These are phyloP conservation scores for Penicillium desertorum DNA, from an alignment of 495 filamentous ascomycete genomes.

Conservation along the genomic window DNA sequence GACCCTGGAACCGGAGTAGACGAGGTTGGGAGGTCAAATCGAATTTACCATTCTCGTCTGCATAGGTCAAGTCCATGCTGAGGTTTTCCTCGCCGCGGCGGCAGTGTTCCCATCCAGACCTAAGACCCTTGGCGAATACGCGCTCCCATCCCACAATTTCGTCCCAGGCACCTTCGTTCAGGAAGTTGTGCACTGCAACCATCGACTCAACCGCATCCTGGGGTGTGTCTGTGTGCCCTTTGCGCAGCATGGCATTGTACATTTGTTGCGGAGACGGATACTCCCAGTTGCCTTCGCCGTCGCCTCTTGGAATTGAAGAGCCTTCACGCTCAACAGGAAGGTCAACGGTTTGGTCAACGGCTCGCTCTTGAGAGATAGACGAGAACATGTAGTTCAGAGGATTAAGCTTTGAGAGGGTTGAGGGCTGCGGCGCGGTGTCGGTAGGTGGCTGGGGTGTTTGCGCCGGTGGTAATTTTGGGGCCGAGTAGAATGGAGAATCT, in stretches of 20 bases:
- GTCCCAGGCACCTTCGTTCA: constrained; percentile 95
- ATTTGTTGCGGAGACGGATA: constrained; percentile 98
- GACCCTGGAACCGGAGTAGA: constrained; percentile 81
- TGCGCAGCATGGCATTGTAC: constrained; percentile 96
- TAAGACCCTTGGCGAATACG: constrained; percentile 70
- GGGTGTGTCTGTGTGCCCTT: constrained; percentile 92
- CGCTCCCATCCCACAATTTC: constrained; percentile 93
- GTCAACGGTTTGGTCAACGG: constrained; percentile 65
- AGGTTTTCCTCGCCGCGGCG: constrained; percentile 68
- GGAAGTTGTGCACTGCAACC: constrained; percentile 96
- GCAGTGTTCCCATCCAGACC: constrained; percentile 71
- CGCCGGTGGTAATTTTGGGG: constrained; percentile 29
- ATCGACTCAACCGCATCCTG: constrained; percentile 92
- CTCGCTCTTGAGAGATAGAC: constrained; percentile 73
- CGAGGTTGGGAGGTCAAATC: constrained; percentile 56
- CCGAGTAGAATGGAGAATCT: constrained; percentile 44
- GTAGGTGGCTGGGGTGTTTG: constrained; percentile 27
- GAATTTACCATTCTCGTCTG: constrained; percentile 41
- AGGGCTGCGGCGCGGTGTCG: constrained; percentile 31
- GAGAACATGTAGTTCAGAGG: constrained; percentile 97
- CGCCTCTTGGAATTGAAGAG: constrained; percentile 84
- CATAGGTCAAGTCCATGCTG: constrained; percentile 37
- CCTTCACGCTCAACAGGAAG: constrained; percentile 76
- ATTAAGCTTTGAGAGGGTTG: constrained; percentile 72
- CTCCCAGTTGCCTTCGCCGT: constrained; percentile 79